Evolutionary conservation across 1,139 yeast species (phyloP), one percentile per base, ranked within the genome.

Genomic region (Candida anutae): DNA sequence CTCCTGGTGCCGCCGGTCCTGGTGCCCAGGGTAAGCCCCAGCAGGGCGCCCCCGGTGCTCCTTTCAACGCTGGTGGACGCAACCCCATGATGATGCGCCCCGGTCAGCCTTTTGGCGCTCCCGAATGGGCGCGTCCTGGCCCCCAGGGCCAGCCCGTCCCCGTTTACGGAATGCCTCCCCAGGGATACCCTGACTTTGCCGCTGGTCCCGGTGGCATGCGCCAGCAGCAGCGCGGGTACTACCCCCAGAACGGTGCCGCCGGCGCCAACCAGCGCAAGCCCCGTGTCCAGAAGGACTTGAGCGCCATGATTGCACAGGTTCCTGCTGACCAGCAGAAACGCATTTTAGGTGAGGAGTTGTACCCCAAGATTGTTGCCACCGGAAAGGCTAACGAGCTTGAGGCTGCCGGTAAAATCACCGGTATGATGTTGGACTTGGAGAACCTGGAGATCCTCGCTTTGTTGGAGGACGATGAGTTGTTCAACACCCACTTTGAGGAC

Each of bases 381-480:
- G 94, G 94, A 55, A 79, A 82, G 59, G 78, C 77, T 40, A 73
- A 71, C 49, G 94, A 84, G 55, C 84, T 84, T 39, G 95, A 85
- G 63, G 88, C 95, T 55, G 96, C 97, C 46, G 95, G 96, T 67
- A 90, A 88, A 74, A 87, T 90, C 58, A 90, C 99, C 46, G 98
- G 97, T 69, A 90, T 90, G 98, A 78, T 90, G 72, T 77, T 90
- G 57, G 96, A 88, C 58, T 79, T 90, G 77, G 94, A 87, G 55
- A 84, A 83, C 64, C 77, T 77, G 53, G 96, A 90, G 67, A 83
- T 93, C 50, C 67, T 88, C 55, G 81, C 83, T 40, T 73, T 90
- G 58, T 77, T 84, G 58, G 90, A 81, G 53, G 94, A 88, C 56
- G 95, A 85, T 43, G 88, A 77, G 48, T 75, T 83, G 46, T 84